Percentiles rank a stretch among this genome's conserved stretches.
phyloP scores from a whole-genome alignment of 176 grass and related monocot species.

The Neostapfia colusana region DNA sequence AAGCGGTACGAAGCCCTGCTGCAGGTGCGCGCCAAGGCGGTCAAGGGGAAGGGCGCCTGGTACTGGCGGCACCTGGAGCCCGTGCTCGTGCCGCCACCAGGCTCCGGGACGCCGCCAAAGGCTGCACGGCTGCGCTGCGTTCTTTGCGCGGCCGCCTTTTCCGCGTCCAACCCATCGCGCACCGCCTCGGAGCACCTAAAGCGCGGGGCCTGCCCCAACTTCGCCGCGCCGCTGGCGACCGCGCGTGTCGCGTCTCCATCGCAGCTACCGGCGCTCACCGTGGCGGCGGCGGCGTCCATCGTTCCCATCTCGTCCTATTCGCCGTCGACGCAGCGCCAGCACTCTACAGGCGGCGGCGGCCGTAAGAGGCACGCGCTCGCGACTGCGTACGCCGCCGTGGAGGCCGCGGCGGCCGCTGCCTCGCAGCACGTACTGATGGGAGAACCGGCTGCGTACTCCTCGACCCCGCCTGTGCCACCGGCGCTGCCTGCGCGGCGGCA shows the following conservation, averaged over 20 bases:
- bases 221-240: conserved; percentile 22
- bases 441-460: conserved; percentile 39
- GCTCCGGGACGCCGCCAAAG: conserved; percentile 51
- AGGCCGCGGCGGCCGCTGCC: too few species aligned
- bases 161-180: conserved; percentile 70
- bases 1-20: conserved; percentile 60
- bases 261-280: conserved; percentile 19
- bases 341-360: conserved; percentile 25
- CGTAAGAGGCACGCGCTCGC: conserved; percentile 39
- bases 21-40: conserved; percentile 64
- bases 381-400: conserved; percentile 16
- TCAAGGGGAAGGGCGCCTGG: conserved; percentile 82
- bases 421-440: conserved; percentile 15
- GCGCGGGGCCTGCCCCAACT: conserved; percentile 76
- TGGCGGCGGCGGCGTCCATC: too few species aligned
- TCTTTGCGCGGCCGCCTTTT: conserved; percentile 60
- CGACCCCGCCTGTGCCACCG: conserved; percentile 36
- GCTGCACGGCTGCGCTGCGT: conserved; percentile 51
- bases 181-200: conserved; percentile 87
- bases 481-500: conserved; percentile 43
- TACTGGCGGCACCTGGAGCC: conserved; percentile 84
- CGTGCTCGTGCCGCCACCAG: conserved; percentile 48
- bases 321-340: conserved; percentile 33
- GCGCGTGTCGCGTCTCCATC: not conserved
- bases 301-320: conserved; percentile 42